Percentiles rank a stretch among this genome's conserved stretches.
Evolutionary conservation across 1,139 yeast genomes (phyloP).

Genomic region (Lodderomyces parapsilosis): DNA sequence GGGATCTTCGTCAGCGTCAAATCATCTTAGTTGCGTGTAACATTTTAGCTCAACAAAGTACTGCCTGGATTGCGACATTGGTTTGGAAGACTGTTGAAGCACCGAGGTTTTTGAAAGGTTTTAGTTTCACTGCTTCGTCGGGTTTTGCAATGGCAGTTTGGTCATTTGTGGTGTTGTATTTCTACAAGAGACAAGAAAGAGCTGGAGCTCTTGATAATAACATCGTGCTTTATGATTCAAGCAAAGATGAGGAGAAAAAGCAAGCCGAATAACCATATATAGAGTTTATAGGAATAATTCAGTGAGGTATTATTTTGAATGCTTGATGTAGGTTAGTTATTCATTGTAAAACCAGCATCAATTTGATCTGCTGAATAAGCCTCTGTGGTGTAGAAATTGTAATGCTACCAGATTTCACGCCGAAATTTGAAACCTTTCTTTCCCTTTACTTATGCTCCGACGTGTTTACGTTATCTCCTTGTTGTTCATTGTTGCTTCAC

Average conservation of each 20-base stretch:
- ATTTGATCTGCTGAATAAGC: too few species aligned
- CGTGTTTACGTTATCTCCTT: neutral
- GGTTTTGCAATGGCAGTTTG: constrained; percentile 51
- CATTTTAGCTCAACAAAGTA: constrained; percentile 42
- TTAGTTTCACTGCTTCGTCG: constrained; percentile 49
- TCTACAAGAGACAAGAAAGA: constrained; percentile 60
- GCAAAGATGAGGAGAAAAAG: constrained; percentile 6
- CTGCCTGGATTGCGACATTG: constrained; percentile 45
- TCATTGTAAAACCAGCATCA: too few species aligned
- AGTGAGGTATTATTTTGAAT: too few species aligned
- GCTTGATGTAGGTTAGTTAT: too few species aligned
- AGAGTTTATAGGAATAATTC: neutral
- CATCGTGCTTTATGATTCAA: constrained; percentile 46
- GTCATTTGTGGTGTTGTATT: constrained; percentile 54
- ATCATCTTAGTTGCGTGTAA: constrained; percentile 45
- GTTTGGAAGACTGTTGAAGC: constrained; percentile 50
- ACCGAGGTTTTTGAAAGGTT: constrained; percentile 41
- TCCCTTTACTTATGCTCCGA: neutral
- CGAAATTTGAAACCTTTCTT: neutral
- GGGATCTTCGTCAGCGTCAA: constrained; percentile 43
- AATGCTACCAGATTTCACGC: neutral
- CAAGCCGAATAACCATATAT: neutral
- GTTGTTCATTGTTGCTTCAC: neutral
- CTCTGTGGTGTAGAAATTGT: too few species aligned
- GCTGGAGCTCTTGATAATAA: constrained; percentile 52